Base-by-base conservation (phyloP, 129 eudicot species). In the Logfia minima region DNA sequence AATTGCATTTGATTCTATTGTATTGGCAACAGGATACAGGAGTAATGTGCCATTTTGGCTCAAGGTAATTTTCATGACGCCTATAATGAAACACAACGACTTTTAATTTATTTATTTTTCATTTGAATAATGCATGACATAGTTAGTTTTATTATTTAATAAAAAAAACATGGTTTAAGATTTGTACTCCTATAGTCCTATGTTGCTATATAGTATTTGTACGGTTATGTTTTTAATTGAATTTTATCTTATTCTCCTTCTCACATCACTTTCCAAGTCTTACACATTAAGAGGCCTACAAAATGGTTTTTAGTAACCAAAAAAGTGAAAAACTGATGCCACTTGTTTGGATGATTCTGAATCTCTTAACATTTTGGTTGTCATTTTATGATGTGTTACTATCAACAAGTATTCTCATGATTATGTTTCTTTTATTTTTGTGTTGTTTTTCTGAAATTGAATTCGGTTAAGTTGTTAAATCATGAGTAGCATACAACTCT, bases 41-140 rank as follows among this genome's bases (percentile, higher is more conserved):
- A 90, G 98, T 85, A 92, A 90, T 79, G 98, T 92, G 71, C 98
- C 98, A 70, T 74, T 35, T 81, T 92, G 98, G 98, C 96, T 92
- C 67, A 90, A 92, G 96, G 98, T 92, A 84, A 70, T 61, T 21
- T 65, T 41, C 85, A 70, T 77, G 66, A 72, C 32, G 41, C 29
- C 63, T 23, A 34, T 68, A 71, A 52, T 66, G 22, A 64, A 51
- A 48, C 61, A 19, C 5, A 13, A 17, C 23, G 2, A 51, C 3
- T 18, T 14, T 24, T 24, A 22, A 17, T 14, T 24, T 18, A 1
- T 19, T 0, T 48, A 23, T 61, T 67, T 61, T 34, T 37, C 69
- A 56, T 31, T 6, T 13, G 1, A 73, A 65, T 53, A 22, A 29
- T 72, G 68, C 56, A 70, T 70, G 51, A 78, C n/a, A 59, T 69